phyloP scores from a whole-genome alignment of 805 yeast genomes.

The Ogataea methanolica region DNA sequence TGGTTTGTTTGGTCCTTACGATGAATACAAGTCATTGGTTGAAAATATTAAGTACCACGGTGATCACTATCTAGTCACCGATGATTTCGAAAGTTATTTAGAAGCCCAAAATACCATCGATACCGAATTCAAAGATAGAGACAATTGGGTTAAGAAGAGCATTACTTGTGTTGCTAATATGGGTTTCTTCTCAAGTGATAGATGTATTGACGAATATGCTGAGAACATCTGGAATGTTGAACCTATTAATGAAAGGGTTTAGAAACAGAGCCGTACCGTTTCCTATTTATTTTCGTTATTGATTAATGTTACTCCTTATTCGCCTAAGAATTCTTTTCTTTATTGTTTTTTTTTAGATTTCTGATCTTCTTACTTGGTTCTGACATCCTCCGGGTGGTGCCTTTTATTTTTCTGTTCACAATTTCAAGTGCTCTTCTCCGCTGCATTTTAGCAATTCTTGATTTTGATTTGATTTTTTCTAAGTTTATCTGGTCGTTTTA shows the following conservation, averaged over 20 bases:
- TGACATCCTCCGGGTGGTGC: too few species aligned
- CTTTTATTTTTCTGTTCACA: too few species aligned
- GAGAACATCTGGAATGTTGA: slow-evolving; percentile 91
- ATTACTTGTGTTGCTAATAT: slow-evolving; percentile 81
- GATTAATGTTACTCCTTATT: neutral
- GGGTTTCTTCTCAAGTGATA: slow-evolving; percentile 89
- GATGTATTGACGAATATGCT: slow-evolving; percentile 90
- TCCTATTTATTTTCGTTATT: neutral
- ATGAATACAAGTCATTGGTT: slow-evolving; percentile 62
- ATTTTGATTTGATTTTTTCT: too few species aligned
- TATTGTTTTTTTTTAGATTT: neutral
- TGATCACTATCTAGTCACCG: slow-evolving; percentile 81
- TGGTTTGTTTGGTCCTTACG: slow-evolving; percentile 66
- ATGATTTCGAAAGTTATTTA: slow-evolving; percentile 83
- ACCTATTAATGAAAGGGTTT: slow-evolving; percentile 37
- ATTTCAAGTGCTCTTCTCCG: too few species aligned
- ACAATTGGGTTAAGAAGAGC: slow-evolving; percentile 72
- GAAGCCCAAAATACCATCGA: slow-evolving; percentile 79
- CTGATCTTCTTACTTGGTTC: neutral
- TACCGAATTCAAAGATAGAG: slow-evolving; percentile 56
- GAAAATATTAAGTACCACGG: slow-evolving; percentile 71
- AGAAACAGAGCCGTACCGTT: neutral
- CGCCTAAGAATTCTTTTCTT: neutral
- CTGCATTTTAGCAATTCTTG: too few species aligned
- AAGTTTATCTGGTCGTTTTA: too few species aligned